Evolutionary conservation across 192 early-diverging fungal genomes (phyloP).

Genomic region (Martensiomyces pterosporus): DNA sequence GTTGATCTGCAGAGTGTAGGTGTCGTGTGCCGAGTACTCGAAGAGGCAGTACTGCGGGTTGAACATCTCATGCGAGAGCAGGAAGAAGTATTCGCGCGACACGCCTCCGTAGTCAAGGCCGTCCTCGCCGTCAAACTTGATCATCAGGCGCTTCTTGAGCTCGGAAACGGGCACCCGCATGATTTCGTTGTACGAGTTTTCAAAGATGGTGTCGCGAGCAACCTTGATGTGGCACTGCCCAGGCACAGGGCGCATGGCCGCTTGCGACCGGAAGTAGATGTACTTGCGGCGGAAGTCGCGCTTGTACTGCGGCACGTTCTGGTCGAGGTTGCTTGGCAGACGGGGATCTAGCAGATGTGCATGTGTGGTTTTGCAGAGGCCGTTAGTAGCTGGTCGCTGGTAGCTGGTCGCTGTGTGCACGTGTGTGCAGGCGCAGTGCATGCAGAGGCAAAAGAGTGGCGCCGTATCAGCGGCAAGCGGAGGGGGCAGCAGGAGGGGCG

Average conservation of each 20-base stretch:
- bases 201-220: slow-evolving; percentile 83
- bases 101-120: slow-evolving; percentile 98
- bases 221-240: slow-evolving; percentile 95
- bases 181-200: slow-evolving; percentile 92
- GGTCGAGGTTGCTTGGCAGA: slow-evolving; percentile 75
- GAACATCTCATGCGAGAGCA: slow-evolving; percentile 98
- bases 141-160: slow-evolving; percentile 95
- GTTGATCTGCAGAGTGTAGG: slow-evolving; percentile 98
- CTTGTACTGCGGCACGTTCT: slow-evolving; percentile 97
- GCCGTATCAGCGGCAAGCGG: too few species aligned
- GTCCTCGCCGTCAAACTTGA: slow-evolving; percentile 98
- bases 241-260: slow-evolving; percentile 78
- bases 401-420: too few species aligned
- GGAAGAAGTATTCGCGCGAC: slow-evolving; percentile 96
- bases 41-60: slow-evolving; percentile 96
- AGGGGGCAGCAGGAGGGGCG: too few species aligned
- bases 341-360: too few species aligned
- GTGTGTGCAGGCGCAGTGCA: too few species aligned
- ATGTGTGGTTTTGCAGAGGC: too few species aligned
- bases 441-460: too few species aligned
- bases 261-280: slow-evolving; percentile 95
- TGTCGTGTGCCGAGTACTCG: slow-evolving; percentile 97
- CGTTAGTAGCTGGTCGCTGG: too few species aligned
- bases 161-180: slow-evolving; percentile 89
- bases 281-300: slow-evolving; percentile 96